Evolutionary conservation across 768 basidiomycete genomes (phyloP), one percentile per base, ranked within the genome.

Genomic region (Amanita polypyramis): DNA sequence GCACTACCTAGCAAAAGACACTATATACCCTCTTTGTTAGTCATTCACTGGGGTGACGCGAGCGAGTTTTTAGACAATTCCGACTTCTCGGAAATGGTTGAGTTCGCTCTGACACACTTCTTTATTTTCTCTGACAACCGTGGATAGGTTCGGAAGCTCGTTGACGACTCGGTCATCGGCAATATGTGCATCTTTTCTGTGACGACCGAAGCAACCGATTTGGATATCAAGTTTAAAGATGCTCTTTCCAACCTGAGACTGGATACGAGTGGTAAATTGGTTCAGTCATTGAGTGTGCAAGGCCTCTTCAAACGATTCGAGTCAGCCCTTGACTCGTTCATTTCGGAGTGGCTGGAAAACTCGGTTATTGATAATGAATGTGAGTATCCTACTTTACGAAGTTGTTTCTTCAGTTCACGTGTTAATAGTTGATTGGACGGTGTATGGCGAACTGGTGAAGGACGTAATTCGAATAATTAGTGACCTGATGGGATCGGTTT

Each of bases 71-170:
- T 62, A 8, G 55, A 65, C 10, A 57, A 65, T 0, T 52, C 67
- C 25, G 84, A 87, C 58, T 72, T 85, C 40, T 57, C 65, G 30
- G 69, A 72, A 33, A 82, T 84, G 83, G 85, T 85, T 43, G 0
- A 70, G 34, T 62, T 45, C 36, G 38, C 14, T 14, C 20, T 33
- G 35, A 27, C 5, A 6, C 45, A 33, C 34, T 17, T 37, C 30
- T 40, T 15, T 30, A 40, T 29, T 30, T 40, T n/a, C 50, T 39
- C 19, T 41, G 17, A 46, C 45, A 15, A 11, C 19, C 11, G 50
- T 49, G 42, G 34, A 10, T 36, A 85, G 82, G 66, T 76, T 17
- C 62, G 65, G n/a, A 71, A 73, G 44, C 63, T 79, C 30, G 62
- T 74, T 0, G 56, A 67, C 1, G 72, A 73, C 0, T 68, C 69